phyloP scores from a whole-genome alignment of 768 basidiomycete genomes.

The Tricholoma sp. region DNA sequence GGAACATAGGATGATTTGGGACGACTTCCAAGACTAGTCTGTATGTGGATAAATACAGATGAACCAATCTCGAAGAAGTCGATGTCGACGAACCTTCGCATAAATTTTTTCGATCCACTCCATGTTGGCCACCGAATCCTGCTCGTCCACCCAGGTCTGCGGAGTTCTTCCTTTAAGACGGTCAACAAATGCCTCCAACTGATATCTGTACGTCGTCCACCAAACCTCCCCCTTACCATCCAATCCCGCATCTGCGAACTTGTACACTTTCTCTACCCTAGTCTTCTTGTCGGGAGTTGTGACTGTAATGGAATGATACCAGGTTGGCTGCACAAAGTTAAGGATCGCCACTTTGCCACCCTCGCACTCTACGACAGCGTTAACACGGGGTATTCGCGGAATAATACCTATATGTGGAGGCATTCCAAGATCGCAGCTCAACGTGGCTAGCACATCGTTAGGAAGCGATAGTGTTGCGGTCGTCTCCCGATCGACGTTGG shows the following conservation, averaged over 20 bases:
- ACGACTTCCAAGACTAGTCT: not conserved
- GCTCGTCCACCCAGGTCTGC: slow-evolving; percentile 44
- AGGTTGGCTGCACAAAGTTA: slow-evolving; percentile 5
- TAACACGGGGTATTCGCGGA: slow-evolving; percentile 28
- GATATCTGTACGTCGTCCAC: slow-evolving; percentile 51
- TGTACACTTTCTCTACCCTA: slow-evolving; percentile 38
- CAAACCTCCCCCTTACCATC: slow-evolving; percentile 36
- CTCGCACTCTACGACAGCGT: slow-evolving; percentile 35
- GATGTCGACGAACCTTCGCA: slow-evolving; percentile 26
- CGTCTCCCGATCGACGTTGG: slow-evolving; percentile 24
- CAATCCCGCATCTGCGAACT: slow-evolving; percentile 30
- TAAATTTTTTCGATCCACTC: slow-evolving; percentile 53
- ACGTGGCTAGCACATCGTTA: slow-evolving; percentile 24
- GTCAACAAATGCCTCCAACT: slow-evolving; percentile 60
- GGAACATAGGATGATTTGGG: not conserved
- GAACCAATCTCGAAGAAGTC: not conserved
- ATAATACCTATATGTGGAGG: slow-evolving; percentile 25
- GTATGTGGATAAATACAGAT: not conserved
- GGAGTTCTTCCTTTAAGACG: slow-evolving; percentile 44
- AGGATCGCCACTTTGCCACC: slow-evolving; percentile 32
- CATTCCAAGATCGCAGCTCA: slow-evolving; percentile 26
- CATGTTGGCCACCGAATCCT: slow-evolving; percentile 52
- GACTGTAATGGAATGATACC: slow-evolving; percentile 41
- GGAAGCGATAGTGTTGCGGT: slow-evolving; percentile 22
- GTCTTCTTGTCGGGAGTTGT: slow-evolving; percentile 19